Evolutionary conservation across 1,284 basidiomycete genomes (phyloP).

Genomic region (Agaricales sp.): DNA sequence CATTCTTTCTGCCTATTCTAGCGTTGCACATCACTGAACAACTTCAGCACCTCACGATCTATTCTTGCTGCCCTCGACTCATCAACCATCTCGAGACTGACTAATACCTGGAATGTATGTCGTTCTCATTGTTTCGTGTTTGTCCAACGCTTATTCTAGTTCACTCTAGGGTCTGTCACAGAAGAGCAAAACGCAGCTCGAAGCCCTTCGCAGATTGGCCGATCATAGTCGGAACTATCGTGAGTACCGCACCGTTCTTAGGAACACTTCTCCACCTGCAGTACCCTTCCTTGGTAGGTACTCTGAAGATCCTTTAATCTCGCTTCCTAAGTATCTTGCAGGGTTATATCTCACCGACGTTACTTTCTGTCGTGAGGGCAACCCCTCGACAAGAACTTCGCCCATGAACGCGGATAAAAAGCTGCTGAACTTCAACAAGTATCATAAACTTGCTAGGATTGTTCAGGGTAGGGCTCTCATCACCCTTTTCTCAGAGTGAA

Average conservation of each 20-base stretch:
- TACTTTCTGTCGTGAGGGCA: constrained; percentile 94
- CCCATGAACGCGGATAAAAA: constrained; percentile 68
- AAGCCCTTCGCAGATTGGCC: constrained; percentile 74
- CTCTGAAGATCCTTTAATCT: constrained; percentile 1
- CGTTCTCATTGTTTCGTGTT: constrained; percentile 1
- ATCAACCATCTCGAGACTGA: constrained; percentile 84
- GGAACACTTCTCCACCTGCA: constrained; percentile 78
- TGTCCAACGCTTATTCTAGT: constrained; percentile 5
- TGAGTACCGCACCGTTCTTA: constrained; percentile 79
- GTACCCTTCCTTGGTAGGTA: constrained; percentile 83
- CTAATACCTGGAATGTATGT: constrained; percentile 85
- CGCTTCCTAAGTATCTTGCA: constrained; percentile 18
- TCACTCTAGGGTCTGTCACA: constrained; percentile 62
- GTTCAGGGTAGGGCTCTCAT: constrained; percentile 51
- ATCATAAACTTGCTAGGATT: constrained; percentile 82
- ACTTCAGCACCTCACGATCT: constrained; percentile 89
- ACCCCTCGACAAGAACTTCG: constrained; percentile 78
- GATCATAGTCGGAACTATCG: constrained; percentile 90
- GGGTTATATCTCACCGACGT: constrained; percentile 86
- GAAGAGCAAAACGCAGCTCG: constrained; percentile 78
- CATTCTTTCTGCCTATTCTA: constrained; percentile 28
- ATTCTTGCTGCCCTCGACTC: constrained; percentile 93
- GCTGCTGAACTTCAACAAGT: constrained; percentile 94
- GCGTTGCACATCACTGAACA: constrained; percentile 80
- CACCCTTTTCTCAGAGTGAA: not conserved